Evolutionary conservation across 169 alveolate genomes (phyloP).

Genomic region (Cystoisospora suis): DNA sequence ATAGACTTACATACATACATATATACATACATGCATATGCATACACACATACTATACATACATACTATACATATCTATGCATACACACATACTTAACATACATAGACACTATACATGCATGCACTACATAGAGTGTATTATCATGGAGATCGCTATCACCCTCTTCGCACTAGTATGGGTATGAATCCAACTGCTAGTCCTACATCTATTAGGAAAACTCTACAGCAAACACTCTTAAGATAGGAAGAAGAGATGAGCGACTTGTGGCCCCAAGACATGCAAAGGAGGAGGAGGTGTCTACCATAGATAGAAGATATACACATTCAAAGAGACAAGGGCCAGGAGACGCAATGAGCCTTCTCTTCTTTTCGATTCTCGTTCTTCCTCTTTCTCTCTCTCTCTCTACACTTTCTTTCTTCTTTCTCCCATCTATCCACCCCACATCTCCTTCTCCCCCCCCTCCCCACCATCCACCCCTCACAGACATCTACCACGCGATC

Average conservation of each 20-base stretch:
- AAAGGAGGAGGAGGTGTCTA: too few species aligned
- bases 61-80: not conserved
- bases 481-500: too few species aligned
- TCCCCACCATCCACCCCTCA: too few species aligned
- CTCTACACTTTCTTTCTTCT: too few species aligned
- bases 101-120: not conserved
- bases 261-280: too few species aligned
- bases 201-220: not conserved
- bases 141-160: too few species aligned
- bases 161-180: not conserved
- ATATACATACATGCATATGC: not conserved
- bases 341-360: not conserved
- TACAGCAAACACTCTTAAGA: not conserved
- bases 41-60: not conserved
- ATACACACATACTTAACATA: not conserved
- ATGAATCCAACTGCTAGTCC: not conserved
- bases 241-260: too few species aligned
- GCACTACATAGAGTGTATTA: too few species aligned
- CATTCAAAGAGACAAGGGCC: not conserved
- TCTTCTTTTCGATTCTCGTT: too few species aligned
- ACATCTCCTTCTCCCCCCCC: too few species aligned
- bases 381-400: too few species aligned
- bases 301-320: not conserved
- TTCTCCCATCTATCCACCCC: too few species aligned
- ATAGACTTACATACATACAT: not conserved